These are phyloP conservation scores for Beverwykella pulmonaria DNA, from an alignment of 495 filamentous ascomycete species.

Conservation along the genomic window DNA sequence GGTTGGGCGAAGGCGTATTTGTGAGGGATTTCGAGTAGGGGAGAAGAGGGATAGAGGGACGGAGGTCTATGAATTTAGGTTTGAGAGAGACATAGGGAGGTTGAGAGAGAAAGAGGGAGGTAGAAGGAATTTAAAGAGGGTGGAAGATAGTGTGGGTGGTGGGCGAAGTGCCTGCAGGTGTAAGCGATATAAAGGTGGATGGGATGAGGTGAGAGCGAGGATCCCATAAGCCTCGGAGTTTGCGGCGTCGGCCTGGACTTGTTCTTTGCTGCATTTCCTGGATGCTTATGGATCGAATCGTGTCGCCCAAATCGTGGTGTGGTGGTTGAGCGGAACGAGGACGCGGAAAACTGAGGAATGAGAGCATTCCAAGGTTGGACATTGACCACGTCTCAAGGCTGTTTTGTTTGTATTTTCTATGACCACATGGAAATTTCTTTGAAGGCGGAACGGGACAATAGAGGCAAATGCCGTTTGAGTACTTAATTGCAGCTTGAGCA, in stretches of 20 bases:
- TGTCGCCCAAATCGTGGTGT: too few species aligned
- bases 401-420: too few species aligned
- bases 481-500: too few species aligned
- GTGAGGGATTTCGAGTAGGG: background rate
- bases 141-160: background rate
- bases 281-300: background rate
- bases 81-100: background rate
- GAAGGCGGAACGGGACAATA: too few species aligned
- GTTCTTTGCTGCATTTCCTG: background rate
- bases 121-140: background rate
- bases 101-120: background rate
- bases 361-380: too few species aligned
- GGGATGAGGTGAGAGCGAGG: background rate
- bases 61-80: too few species aligned
- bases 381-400: too few species aligned
- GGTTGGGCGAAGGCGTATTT: background rate
- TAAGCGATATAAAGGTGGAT: background rate
- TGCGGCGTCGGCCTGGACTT: background rate
- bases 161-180: background rate
- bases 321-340: too few species aligned
- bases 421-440: too few species aligned
- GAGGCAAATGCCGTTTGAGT: too few species aligned
- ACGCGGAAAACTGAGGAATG: too few species aligned
- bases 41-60: too few species aligned
- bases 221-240: background rate